Conservation (phyloP, 1,139 yeast genomes). For the Suhomyces kunorum region DNA sequence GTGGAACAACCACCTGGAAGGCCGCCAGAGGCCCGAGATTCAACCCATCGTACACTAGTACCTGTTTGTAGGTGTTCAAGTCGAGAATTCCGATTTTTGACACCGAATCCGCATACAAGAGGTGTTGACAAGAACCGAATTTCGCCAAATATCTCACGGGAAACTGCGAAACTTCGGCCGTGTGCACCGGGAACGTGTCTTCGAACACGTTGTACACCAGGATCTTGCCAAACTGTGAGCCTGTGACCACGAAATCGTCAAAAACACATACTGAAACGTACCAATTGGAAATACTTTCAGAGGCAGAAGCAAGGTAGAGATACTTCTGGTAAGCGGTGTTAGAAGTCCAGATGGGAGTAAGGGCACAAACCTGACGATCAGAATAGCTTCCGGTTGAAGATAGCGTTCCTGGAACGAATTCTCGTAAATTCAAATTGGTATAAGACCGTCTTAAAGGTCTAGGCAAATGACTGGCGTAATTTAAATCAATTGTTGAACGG, state of each 20-base stretch:
- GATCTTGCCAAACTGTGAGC: conserved; percentile 39
- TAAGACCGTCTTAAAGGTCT: conserved; percentile 11
- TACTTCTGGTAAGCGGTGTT: conserved; percentile 19
- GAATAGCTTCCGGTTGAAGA: conserved; percentile 9
- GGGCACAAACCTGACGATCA: conserved; percentile 23
- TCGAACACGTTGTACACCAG: conserved; percentile 24
- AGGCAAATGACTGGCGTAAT: conserved; percentile 7
- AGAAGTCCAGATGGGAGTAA: conserved; percentile 27
- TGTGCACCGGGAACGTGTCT: conserved; percentile 19
- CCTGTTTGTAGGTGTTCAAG: conserved; percentile 20
- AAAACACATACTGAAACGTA: conserved; percentile 24
- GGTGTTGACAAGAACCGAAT: conserved; percentile 22
- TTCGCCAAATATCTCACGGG: conserved; percentile 27
- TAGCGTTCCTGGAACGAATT: conserved; percentile 5
- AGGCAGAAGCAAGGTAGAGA: conserved; percentile 22
- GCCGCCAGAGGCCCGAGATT: conserved; percentile 32
- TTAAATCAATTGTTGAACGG: conserved; percentile 9
- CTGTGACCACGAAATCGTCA: conserved; percentile 26
- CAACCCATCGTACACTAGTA: conserved; percentile 25
- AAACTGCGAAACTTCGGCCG: conserved; percentile 29
- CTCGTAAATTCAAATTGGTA: conserved; percentile 10
- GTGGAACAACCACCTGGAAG: conserved; percentile 17
- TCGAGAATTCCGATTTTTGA: conserved; percentile 36
- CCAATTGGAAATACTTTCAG: conserved; percentile 27
- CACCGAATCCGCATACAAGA: conserved; percentile 34